phyloP scores from a whole-genome alignment of 2,329 filamentous ascomycete species.

The Penicillium sp. region DNA sequence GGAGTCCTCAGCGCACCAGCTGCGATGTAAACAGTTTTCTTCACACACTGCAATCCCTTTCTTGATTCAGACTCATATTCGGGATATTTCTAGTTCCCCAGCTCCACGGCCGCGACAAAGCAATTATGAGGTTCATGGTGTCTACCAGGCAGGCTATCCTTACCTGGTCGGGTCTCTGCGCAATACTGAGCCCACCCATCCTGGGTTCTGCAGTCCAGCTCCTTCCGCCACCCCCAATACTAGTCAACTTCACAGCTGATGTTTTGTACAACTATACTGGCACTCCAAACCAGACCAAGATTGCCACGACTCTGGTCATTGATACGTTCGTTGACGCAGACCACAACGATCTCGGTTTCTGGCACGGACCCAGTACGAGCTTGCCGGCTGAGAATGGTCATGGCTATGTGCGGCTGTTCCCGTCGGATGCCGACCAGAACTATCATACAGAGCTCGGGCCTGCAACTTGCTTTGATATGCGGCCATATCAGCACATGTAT shows the following conservation, averaged over 20 bases:
- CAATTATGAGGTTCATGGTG: background rate
- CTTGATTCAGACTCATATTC: background rate
- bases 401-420: constrained; percentile 60
- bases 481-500: constrained; percentile 60
- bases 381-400: constrained; percentile 58
- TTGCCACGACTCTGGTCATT: constrained; percentile 50
- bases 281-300: background rate
- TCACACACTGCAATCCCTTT: background rate
- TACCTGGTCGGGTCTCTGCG: constrained; percentile 1
- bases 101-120: constrained; percentile 3
- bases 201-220: constrained; percentile 4
- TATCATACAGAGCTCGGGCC: constrained; percentile 64
- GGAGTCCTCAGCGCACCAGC: background rate
- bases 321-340: constrained; percentile 62
- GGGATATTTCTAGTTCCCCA: constrained; percentile 10
- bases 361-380: constrained; percentile 69
- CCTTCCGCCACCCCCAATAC: constrained; percentile 12
- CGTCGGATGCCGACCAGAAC: constrained; percentile 64
- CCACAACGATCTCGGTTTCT: constrained; percentile 65
- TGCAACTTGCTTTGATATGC: constrained; percentile 61
- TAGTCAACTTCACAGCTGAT: background rate
- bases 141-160: background rate
- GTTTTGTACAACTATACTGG: constrained; percentile 2
- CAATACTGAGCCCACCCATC: background rate
- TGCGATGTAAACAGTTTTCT: background rate